Conservation (phyloP, 2,329 filamentous ascomycete species). For the Elsinoe ampelina region DNA sequence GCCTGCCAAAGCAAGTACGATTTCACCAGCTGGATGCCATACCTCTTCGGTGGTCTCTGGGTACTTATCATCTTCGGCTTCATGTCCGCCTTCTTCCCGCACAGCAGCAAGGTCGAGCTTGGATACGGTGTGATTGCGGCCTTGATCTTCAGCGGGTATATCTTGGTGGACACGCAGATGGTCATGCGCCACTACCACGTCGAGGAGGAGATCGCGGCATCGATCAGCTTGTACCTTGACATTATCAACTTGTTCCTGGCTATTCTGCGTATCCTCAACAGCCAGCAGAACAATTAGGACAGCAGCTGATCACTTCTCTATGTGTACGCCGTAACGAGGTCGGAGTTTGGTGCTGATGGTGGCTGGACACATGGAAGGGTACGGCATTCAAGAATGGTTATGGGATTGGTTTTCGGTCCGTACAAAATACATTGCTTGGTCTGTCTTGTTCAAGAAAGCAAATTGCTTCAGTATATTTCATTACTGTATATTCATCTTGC, state of each 20-base stretch:
- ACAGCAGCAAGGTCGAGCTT: constrained; percentile 71
- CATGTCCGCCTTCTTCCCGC: constrained; percentile 81
- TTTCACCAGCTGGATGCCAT: constrained; percentile 95
- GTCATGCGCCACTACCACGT: constrained; percentile 94
- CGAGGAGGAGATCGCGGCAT: constrained; percentile 91
- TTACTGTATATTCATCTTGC: no score
- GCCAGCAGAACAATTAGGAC: constrained; percentile 77
- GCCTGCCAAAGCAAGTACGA: constrained; percentile 98
- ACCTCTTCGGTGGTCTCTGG: constrained; percentile 86
- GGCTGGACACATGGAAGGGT: not conserved
- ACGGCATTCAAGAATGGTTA: no score
- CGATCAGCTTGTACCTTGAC: constrained; percentile 87
- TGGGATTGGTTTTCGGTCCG: no score
- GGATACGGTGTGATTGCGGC: constrained; percentile 74
- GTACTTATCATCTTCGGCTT: constrained; percentile 85
- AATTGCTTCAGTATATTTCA: no score
- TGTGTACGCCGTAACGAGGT: not conserved
- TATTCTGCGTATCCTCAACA: constrained; percentile 93
- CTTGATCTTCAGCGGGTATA: constrained; percentile 87
- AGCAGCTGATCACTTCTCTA: not conserved
- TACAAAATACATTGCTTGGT: not conserved
- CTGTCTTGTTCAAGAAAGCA: no score
- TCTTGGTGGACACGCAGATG: constrained; percentile 91
- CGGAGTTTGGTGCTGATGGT: constrained; percentile 1
- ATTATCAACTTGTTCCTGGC: constrained; percentile 95